Conservation (phyloP, 2,329 filamentous ascomycete species). For the Cercospora sp. region DNA sequence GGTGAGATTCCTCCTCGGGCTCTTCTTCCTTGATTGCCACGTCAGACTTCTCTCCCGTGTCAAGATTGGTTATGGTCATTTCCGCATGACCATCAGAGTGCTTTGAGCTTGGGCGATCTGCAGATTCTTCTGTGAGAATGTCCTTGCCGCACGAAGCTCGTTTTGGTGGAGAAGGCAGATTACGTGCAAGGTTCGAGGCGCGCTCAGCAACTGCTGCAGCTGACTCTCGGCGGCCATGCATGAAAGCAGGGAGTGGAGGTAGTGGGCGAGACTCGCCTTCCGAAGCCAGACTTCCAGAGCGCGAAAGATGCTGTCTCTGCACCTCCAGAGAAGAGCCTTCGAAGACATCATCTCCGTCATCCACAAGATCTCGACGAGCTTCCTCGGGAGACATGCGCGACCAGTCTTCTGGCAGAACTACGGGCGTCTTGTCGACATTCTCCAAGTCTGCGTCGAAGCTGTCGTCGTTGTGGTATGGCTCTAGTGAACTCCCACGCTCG, state of each 20-base stretch:
- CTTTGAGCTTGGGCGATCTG: slow-evolving; percentile 29
- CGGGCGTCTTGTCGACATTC: slow-evolving; percentile 94
- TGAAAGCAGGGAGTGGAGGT: slow-evolving; percentile 76
- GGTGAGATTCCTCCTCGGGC: slow-evolving; percentile 40
- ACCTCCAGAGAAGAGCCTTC: slow-evolving; percentile 53
- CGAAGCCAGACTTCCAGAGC: slow-evolving; percentile 73
- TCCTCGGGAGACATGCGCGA: slow-evolving; percentile 70
- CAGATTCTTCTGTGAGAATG: slow-evolving; percentile 1
- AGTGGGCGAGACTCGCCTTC: slow-evolving; percentile 81
- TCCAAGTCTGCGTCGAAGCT: slow-evolving; percentile 96
- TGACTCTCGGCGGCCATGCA: slow-evolving; percentile 54
- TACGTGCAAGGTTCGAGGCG: slow-evolving; percentile 65
- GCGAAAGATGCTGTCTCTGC: slow-evolving; percentile 58
- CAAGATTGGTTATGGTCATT: slow-evolving; percentile 34
- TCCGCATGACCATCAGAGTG: slow-evolving; percentile 47
- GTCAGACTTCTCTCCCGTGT: slow-evolving; percentile 32
- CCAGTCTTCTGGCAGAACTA: slow-evolving; percentile 98
- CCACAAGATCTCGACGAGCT: slow-evolving; percentile 56
- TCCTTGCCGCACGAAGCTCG: slow-evolving; percentile 69
- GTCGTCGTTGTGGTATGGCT: slow-evolving; percentile 54
- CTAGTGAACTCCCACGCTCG: slow-evolving; percentile 60
- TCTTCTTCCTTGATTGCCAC: slow-evolving; percentile 27
- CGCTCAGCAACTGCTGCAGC: slow-evolving; percentile 72
- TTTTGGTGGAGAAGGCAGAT: slow-evolving; percentile 69
- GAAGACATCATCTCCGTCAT: slow-evolving; percentile 67